Evolutionary conservation across 2,329 filamentous ascomycete genomes (phyloP), one percentile per base, ranked within the genome.

Genomic region (Fusarium papillatum): DNA sequence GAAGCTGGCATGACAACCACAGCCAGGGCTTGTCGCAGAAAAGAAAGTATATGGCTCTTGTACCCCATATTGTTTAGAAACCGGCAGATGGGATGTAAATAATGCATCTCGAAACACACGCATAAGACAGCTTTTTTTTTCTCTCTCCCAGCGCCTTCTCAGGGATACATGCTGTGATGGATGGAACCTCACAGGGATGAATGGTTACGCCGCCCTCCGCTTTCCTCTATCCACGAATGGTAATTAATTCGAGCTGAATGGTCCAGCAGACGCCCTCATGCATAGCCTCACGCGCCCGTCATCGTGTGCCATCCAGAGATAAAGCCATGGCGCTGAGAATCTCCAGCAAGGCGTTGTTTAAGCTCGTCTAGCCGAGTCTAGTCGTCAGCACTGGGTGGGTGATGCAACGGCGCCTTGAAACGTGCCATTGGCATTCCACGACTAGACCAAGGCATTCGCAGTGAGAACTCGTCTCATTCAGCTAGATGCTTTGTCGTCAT

Each of bases 1-100:
- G 57, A 67, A 62, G 41, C 64, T 66, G 64, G 65, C 65, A 62
- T 62, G 65, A 67, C 55, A 67, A 67, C 55, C 39, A 16, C 39
- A 16, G 34, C 39, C 36, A 61, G 41, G 64, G 64, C 19, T 50
- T 60, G 50, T 66, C 63, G 63, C 63, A 65, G 48, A 59, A 59
- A 65, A 38, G 39, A 53, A 55, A 43, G 22, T 6, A 22, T 9
- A 22, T 50, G 10, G 24, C 31, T 53, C 10, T 39, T 26, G 6
- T 19, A 55, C 26, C 34, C 43, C 62, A 48, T 48, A 39, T 53
- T 50, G n/a, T 53, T 24, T 22, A 11, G 41, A 36, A 55, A 38
- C 8, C 24, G 38, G 36, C 38, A 61, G 59, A 61, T 61, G 29
- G 38, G 29, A 55, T 64, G 41, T 19, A n/a, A 31, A 41, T 57